Percentiles rank a stretch among this genome's conserved stretches.
Conservation (phyloP, 2,329 filamentous ascomycete genomes). For the Trichoderma simmonsii region DNA sequence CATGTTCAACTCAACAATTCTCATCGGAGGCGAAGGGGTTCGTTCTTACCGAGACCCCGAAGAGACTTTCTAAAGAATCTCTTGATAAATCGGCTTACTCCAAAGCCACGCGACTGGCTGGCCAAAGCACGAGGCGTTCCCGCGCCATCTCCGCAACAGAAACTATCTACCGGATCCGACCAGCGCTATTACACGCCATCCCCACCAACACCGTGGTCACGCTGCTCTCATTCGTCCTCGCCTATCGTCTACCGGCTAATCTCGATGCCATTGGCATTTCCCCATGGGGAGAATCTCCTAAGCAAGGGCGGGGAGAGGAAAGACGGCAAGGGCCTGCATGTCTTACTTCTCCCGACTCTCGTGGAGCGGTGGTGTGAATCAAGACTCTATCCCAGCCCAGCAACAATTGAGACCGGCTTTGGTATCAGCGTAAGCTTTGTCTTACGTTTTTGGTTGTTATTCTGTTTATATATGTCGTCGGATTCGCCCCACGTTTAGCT, state of each 20-base stretch:
- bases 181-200: background rate
- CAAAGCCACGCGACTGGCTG: background rate
- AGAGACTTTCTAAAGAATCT: background rate
- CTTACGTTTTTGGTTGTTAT: background rate
- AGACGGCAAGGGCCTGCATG: background rate
- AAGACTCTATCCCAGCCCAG: background rate
- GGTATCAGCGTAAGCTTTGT: background rate
- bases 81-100: background rate
- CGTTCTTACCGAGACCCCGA: background rate
- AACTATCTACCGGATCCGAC: background rate
- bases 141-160: background rate
- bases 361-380: background rate
- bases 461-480: background rate
- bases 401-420: background rate
- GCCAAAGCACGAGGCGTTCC: background rate
- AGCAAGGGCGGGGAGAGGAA: background rate
- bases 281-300: background rate
- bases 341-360: background rate
- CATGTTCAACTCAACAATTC: background rate
- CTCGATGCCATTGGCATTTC: background rate
- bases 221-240: background rate
- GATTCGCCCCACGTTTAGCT: background rate
- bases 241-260: conserved; percentile 9
- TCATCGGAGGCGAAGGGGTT: background rate
- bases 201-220: background rate